phyloP scores from a whole-genome alignment of 176 grass and related monocot species.

The Lolium perenne region DNA sequence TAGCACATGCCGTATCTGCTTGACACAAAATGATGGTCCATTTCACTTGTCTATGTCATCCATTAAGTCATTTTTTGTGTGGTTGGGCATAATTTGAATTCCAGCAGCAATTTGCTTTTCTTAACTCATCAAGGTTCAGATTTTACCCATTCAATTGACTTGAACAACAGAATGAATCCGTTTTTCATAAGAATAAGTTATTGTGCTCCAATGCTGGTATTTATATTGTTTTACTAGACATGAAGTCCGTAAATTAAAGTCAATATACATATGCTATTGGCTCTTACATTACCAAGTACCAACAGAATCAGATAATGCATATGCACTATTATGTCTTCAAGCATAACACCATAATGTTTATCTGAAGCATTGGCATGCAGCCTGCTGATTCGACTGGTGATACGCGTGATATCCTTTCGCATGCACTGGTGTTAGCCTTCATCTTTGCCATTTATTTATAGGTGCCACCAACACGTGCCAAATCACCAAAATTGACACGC shows the following conservation, averaged over 20 bases:
- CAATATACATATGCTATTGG: background rate
- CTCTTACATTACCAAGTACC: background rate
- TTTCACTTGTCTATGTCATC: background rate
- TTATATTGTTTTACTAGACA: background rate
- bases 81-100: background rate
- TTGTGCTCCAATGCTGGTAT: slow-evolving; percentile 27
- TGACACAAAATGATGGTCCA: background rate
- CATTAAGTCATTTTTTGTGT: background rate
- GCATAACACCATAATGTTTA: slow-evolving; percentile 18
- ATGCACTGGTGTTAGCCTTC: slow-evolving; percentile 17
- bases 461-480: slow-evolving; percentile 86
- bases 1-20: background rate
- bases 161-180: background rate
- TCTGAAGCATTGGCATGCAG: background rate
- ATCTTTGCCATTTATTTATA: slow-evolving; percentile 39
- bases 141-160: background rate
- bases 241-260: background rate
- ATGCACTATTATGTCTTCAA: background rate
- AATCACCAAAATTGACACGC: slow-evolving; percentile 79
- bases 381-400: slow-evolving; percentile 28
- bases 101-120: slow-evolving; percentile 8
- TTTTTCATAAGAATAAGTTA: slow-evolving; percentile 13
- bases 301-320: background rate
- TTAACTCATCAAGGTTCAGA: background rate
- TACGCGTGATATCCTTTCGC: background rate